Conservation (phyloP, 805 yeast species). For the Brettanomyces sp. region DNA sequence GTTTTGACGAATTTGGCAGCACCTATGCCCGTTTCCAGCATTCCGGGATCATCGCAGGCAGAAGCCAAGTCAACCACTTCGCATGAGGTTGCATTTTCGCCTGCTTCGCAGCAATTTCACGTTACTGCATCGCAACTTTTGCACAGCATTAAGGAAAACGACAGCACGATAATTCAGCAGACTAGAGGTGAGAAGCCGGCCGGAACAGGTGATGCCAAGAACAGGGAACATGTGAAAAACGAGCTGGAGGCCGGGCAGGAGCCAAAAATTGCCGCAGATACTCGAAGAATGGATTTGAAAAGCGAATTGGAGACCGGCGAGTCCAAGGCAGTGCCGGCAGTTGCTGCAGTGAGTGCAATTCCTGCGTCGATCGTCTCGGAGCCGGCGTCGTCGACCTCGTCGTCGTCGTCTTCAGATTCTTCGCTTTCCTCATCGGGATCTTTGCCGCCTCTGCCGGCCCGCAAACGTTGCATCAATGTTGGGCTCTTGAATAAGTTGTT, state of each 20-base stretch:
- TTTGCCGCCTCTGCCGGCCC: not conserved
- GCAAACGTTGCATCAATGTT: constrained; percentile 11
- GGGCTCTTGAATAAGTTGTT: constrained; percentile 23
- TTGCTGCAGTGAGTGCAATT: not conserved
- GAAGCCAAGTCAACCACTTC: constrained; percentile 1
- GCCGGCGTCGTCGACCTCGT: not conserved
- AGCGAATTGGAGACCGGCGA: not conserved
- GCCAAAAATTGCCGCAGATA: not conserved
- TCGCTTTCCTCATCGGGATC: not conserved
- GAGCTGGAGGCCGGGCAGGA: not conserved
- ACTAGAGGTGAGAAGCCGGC: too few species aligned
- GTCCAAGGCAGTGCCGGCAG: not conserved
- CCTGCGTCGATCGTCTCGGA: not conserved
- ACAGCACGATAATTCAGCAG: constrained; percentile 13
- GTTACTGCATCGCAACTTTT: constrained; percentile 25
- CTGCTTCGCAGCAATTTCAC: constrained; percentile 13
- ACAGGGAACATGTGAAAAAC: not conserved
- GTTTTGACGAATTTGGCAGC: not conserved
- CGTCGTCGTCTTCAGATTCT: not conserved
- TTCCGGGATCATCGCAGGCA: not conserved
- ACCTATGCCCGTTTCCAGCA: constrained; percentile 1
- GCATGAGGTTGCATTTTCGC: constrained; percentile 13
- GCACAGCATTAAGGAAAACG: constrained; percentile 26
- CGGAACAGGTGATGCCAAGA: not conserved
- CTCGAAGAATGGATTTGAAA: not conserved